Conservation (phyloP, 257 asterid genomes). For the Rhazya stricta region DNA sequence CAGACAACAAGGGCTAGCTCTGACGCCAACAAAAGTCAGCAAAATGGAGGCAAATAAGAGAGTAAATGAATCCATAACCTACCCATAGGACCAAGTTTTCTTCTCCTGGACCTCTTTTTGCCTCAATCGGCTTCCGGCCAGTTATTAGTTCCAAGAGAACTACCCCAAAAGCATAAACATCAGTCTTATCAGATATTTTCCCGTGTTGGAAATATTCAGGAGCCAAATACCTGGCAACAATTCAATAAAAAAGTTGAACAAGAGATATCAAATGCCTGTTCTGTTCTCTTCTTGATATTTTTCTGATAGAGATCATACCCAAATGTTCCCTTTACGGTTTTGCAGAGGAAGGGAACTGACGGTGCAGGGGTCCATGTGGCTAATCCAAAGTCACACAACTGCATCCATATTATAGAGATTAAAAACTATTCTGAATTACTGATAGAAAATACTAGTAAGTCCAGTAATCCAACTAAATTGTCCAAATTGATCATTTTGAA, state of each 20-base stretch:
- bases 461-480: conserved; percentile 22
- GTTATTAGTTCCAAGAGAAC: conserved; percentile 84
- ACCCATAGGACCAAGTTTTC: conserved; percentile 87
- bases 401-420: conserved; percentile 15
- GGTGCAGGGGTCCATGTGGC: conserved; percentile 95
- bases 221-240: conserved; percentile 62
- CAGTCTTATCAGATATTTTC: conserved; percentile 87
- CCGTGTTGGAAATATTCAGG: conserved; percentile 97
- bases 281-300: neutral
- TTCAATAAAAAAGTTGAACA: conserved; percentile 1
- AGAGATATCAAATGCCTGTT: conserved; percentile 8
- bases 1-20: neutral
- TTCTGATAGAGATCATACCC: conserved; percentile 48
- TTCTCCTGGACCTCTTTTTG: conserved; percentile 77
- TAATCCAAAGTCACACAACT: conserved; percentile 92
- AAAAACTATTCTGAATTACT: conserved; percentile 1
- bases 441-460: neutral
- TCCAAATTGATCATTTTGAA: neutral
- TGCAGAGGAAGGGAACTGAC: conserved; percentile 84
- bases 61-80: conserved; percentile 24
- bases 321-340: conserved; percentile 92
- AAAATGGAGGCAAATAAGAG: neutral
- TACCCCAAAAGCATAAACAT: conserved; percentile 80
- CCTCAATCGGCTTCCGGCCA: conserved; percentile 82
- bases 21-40: neutral